phyloP scores from a whole-genome alignment of 1,284 basidiomycete genomes.

The Taiwanofungus camphoratus region DNA sequence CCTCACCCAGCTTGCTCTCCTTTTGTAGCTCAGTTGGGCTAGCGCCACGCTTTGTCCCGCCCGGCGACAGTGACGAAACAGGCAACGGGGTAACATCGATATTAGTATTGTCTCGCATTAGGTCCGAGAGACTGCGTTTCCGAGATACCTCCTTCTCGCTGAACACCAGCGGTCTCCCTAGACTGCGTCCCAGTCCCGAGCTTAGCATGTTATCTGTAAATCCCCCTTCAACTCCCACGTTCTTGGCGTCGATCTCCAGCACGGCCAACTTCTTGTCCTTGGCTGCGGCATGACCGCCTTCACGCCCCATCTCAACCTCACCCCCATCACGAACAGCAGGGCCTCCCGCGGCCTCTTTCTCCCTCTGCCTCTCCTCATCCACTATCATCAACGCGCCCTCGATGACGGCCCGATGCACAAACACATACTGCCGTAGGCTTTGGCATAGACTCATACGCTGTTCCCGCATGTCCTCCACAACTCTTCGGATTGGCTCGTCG shows the following conservation, averaged over 20 bases:
- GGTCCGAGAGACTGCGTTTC: constrained; percentile 16
- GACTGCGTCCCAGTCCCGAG: constrained; percentile 4
- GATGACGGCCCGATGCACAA: constrained; percentile 82
- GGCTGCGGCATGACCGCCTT: background rate
- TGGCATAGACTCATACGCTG: constrained; percentile 91
- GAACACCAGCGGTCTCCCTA: constrained; percentile 11
- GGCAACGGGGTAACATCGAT: constrained; percentile 11
- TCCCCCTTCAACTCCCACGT: background rate
- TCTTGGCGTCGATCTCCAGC: background rate
- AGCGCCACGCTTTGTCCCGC: constrained; percentile 54
- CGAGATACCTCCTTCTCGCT: constrained; percentile 10
- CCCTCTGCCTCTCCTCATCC: constrained; percentile 59
- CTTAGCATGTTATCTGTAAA: background rate
- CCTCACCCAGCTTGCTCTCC: constrained; percentile 52
- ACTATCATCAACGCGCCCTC: constrained; percentile 74
- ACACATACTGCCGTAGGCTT: constrained; percentile 84
- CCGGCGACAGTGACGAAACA: constrained; percentile 23
- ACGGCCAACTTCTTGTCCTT: background rate
- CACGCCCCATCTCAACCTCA: background rate
- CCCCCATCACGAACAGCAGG: background rate
- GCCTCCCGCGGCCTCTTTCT: constrained; percentile 24
- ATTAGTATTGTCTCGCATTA: constrained; percentile 11
- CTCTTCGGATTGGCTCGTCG: constrained; percentile 67
- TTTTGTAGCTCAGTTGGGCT: constrained; percentile 67
- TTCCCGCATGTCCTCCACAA: constrained; percentile 85